A percentile compares a stretch with the other conserved stretches of the same genome.
Conservation (phyloP, 2,329 filamentous ascomycete genomes). For the Helicocarpus griseus region DNA sequence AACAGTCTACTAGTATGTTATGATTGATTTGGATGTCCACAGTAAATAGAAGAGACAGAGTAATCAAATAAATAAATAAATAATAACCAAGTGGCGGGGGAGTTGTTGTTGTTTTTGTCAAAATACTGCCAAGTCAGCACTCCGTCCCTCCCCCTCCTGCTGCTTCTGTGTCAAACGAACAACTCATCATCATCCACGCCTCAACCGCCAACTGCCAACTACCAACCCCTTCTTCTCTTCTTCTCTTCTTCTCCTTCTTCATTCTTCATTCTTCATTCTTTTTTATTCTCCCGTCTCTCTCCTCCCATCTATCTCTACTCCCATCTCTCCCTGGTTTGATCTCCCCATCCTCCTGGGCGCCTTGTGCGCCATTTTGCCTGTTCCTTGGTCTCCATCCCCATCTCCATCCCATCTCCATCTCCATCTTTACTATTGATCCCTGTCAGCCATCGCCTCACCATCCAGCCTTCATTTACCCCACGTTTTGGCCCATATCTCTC, state of each 20-base stretch:
- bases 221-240: background rate
- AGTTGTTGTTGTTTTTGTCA: no score
- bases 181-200: slow-evolving; percentile 1
- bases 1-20: no score
- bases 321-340: background rate
- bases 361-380: slow-evolving; percentile 3
- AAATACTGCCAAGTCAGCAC: background rate
- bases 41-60: background rate
- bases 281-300: slow-evolving; percentile 3
- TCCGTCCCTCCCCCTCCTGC: background rate
- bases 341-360: slow-evolving; percentile 2
- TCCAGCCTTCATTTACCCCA: slow-evolving; percentile 2
- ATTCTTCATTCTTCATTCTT: slow-evolving; percentile 1
- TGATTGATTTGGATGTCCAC: no score
- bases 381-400: background rate
- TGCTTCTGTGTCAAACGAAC: no score
- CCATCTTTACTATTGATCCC: background rate
- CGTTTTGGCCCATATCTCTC: slow-evolving; percentile 1
- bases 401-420: background rate
- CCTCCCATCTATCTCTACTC: background rate
- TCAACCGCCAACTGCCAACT: no score
- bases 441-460: background rate
- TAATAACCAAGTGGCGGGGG: no score
- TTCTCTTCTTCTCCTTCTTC: slow-evolving; percentile 3
- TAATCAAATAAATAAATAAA: background rate